These are phyloP conservation scores for Epichloe hybrida DNA, from an alignment of 2,329 filamentous ascomycete species.

Conservation along the genomic window DNA sequence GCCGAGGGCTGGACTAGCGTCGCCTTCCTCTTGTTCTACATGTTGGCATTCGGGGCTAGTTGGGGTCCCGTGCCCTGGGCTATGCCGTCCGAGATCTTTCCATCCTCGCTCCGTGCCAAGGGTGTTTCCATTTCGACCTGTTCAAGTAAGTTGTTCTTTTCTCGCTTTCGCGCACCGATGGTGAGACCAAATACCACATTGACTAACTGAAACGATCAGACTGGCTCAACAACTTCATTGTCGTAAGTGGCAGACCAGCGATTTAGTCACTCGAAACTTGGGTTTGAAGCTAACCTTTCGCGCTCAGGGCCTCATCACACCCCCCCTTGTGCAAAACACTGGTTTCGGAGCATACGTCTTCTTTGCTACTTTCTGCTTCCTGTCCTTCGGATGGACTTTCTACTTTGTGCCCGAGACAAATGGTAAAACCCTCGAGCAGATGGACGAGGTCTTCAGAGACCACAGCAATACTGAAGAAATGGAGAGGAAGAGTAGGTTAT, in stretches of 20 bases:
- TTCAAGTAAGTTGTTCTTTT: slow-evolving; percentile 22
- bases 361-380: slow-evolving; percentile 44
- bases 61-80: slow-evolving; percentile 41
- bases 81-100: slow-evolving; percentile 45
- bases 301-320: slow-evolving; percentile 36
- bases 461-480: slow-evolving; percentile 11
- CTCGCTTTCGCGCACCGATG: background rate
- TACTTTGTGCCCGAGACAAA: slow-evolving; percentile 45
- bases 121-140: slow-evolving; percentile 46
- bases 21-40: slow-evolving; percentile 34
- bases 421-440: slow-evolving; percentile 38
- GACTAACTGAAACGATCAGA: slow-evolving; percentile 12
- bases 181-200: no score
- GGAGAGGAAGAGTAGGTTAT: slow-evolving; percentile 1
- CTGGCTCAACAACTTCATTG: slow-evolving; percentile 51
- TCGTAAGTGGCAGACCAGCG: slow-evolving; percentile 15
- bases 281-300: no score
- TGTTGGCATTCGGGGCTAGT: slow-evolving; percentile 43
- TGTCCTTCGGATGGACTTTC: slow-evolving; percentile 37
- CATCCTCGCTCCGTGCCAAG: slow-evolving; percentile 46
- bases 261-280: no score
- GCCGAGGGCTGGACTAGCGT: slow-evolving; percentile 16
- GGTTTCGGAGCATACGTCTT: slow-evolving; percentile 41
- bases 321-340: slow-evolving; percentile 40
- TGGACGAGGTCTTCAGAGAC: slow-evolving; percentile 28